A percentile compares a stretch with the other conserved stretches of the same genome.
Conservation (phyloP, 257 asterid genomes). For the Plantago ovata region DNA sequence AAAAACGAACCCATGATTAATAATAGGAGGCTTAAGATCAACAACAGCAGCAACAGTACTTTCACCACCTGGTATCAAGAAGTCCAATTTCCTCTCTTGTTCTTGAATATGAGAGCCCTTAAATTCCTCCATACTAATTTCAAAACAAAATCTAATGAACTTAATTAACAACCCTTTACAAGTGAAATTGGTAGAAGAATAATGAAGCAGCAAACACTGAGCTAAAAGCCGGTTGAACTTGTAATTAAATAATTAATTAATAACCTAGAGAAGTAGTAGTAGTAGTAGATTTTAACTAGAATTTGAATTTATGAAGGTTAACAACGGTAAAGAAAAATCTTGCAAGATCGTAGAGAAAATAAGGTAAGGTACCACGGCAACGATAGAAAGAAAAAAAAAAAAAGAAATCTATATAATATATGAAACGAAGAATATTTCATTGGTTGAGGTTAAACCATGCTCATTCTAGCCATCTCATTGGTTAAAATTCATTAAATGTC, state of each 20-base stretch:
- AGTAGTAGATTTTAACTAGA: background rate
- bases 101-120: constrained; percentile 9
- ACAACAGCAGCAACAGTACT: constrained; percentile 16
- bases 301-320: too few relatives aligned
- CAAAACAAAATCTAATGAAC: background rate
- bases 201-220: background rate
- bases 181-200: background rate
- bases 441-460: too few relatives aligned
- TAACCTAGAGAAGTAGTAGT: too few relatives aligned
- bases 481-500: too few relatives aligned
- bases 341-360: background rate
- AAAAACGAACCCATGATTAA: constrained; percentile 22
- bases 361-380: constrained; percentile 18
- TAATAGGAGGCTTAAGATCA: constrained; percentile 22
- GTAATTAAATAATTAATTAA: too few relatives aligned
- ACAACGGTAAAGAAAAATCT: too few relatives aligned
- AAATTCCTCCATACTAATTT: constrained; percentile 18
- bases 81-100: constrained; percentile 14
- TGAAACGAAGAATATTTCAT: too few relatives aligned
- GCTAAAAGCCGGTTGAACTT: too few relatives aligned
- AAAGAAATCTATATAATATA: too few relatives aligned
- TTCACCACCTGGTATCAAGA: background rate
- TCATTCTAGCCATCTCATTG: too few relatives aligned
- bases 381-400: constrained; percentile 11
- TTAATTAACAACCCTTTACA: background rate